These are phyloP conservation scores for Rhodotorula sp. DNA, from an alignment of 1,284 basidiomycete species.

Conservation along the genomic window DNA sequence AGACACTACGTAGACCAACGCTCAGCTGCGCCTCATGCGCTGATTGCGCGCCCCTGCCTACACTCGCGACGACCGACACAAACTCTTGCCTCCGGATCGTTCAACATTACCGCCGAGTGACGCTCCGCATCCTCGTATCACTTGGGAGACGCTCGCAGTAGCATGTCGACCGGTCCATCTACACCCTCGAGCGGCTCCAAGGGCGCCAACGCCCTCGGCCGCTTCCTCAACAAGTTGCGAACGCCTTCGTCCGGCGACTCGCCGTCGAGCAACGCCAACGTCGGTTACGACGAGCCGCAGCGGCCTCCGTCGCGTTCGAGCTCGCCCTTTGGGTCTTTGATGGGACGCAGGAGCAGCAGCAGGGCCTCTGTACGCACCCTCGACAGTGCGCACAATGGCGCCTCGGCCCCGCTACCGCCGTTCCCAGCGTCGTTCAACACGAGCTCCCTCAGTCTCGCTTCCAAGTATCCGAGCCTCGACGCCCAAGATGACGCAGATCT, in stretches of 20 bases:
- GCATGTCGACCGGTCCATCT: constrained; percentile 13
- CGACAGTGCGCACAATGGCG: neutral
- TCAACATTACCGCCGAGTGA: neutral
- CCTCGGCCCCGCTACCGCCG: neutral
- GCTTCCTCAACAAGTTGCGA: constrained; percentile 33
- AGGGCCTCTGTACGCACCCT: constrained; percentile 14
- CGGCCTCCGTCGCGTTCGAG: constrained; percentile 4
- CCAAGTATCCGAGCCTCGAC: neutral
- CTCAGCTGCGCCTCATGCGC: too few species aligned
- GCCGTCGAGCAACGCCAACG: neutral
- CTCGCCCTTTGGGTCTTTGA: constrained; percentile 17
- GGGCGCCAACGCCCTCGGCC: constrained; percentile 23
- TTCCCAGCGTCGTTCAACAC: constrained; percentile 8
- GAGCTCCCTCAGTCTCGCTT: constrained; percentile 5
- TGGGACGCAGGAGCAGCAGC: constrained; percentile 15
- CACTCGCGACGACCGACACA: too few species aligned
- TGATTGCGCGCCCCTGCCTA: too few species aligned
- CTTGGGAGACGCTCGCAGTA: too few species aligned
- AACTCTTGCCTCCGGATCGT: neutral
- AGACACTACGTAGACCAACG: too few species aligned
- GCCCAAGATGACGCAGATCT: constrained; percentile 19
- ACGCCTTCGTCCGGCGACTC: constrained; percentile 15
- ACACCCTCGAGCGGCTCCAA: constrained; percentile 16
- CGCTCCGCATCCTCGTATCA: neutral
- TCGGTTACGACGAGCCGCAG: neutral